Evolutionary conservation across 2,329 filamentous ascomycete genomes (phyloP), one percentile per base, ranked within the genome.

Genomic region (Botrytis sinoallii): DNA sequence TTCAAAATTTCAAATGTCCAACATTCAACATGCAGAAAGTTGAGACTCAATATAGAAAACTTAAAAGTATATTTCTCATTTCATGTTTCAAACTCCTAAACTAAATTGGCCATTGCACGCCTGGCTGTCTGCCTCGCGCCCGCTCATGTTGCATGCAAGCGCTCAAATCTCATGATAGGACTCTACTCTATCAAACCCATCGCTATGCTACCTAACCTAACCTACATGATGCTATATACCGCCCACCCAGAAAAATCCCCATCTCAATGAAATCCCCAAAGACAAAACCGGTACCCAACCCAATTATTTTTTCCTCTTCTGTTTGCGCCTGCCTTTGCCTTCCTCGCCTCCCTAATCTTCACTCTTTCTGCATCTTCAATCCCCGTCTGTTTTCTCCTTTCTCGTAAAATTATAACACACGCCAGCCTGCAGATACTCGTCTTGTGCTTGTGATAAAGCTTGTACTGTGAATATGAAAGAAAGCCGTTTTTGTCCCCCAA

Each of bases 271-370:
- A 64, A 42, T n/a, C 32, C 20, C 42, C 29, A n/a, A 40, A 68
- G 20, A 40, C n/a, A 25, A 40, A 55, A n/a, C 32, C 65, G n/a
- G 16, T 40, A 42, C 46, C 35, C 7, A 42, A 68, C 32, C 9
- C 35, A 68, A 57, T 29, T 25, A 42, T 29, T 68, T 55, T 55
- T 40, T 8, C 32, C 66, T 25, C 18, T 35, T 57, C 16, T 22
- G 40, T 42, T 42, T 68, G 48, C 66, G 66, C 66, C 66, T 42
- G 14, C 52, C n/a, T 55, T 68, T 57, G 35, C 48, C 35, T 68
- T 55, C 8, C 10, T 38, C 7, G 4, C 25, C 4, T 25, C 20
- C 25, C n/a, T n/a, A 6, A n/a, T 64, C 9, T 14, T 18, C 8
- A 29, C 38, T 64, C 22, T 20, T 44, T 29, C 61, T 44, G 40